phyloP scores from a whole-genome alignment of 1,284 basidiomycete genomes.

The Marasmius tenuissimus region DNA sequence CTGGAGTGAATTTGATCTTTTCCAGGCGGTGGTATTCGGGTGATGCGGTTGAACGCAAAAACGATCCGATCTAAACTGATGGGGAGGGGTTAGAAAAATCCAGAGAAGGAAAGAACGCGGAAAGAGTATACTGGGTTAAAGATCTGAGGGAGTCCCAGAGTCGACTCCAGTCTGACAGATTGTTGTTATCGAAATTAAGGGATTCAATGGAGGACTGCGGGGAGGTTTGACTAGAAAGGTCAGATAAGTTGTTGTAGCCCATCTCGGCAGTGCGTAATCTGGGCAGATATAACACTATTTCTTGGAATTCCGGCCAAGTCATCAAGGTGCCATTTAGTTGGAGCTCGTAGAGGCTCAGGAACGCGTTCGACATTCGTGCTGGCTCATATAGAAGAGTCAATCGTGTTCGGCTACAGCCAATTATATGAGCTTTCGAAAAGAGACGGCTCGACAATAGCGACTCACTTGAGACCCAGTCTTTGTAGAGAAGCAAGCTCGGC shows the following conservation, averaged over 20 bases:
- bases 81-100: conserved; percentile 12
- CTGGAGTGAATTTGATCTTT: conserved; percentile 23
- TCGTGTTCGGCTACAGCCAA: conserved; percentile 56
- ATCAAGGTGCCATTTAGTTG: conserved; percentile 76
- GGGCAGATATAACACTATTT: conserved; percentile 57
- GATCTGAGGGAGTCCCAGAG: conserved; percentile 45
- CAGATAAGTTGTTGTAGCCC: conserved; percentile 69
- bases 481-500: conserved; percentile 63
- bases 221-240: conserved; percentile 27
- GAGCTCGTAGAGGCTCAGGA: conserved; percentile 61
- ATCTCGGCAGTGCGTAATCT: conserved; percentile 67
- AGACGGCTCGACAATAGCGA: conserved; percentile 15
- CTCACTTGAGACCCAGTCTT: conserved; percentile 78
- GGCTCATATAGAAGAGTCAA: conserved; percentile 35
- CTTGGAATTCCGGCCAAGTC: conserved; percentile 68
- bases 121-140: conserved; percentile 50
- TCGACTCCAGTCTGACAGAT: conserved; percentile 59
- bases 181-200: conserved; percentile 80
- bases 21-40: conserved; percentile 44
- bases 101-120: conserved; percentile 1
- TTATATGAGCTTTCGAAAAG: conserved; percentile 21
- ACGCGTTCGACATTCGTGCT: conserved; percentile 40
- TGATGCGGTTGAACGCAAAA: conserved; percentile 65
- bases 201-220: conserved; percentile 39
- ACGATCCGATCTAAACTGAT: conserved; percentile 63